phyloP scores from a whole-genome alignment of 768 basidiomycete species.

The Suillus spraguei region DNA sequence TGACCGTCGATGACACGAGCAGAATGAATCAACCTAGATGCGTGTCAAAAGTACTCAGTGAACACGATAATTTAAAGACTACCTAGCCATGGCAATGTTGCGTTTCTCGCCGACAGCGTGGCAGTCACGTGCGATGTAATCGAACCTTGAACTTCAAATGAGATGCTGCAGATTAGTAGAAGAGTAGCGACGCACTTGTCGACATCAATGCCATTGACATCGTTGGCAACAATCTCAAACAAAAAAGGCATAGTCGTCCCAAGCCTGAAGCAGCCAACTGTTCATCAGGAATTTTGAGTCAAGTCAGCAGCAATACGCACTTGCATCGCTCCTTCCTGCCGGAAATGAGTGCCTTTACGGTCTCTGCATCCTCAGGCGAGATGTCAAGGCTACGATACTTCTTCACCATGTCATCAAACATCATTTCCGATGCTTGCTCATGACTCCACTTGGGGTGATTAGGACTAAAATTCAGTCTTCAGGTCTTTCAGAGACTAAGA shows the following conservation, averaged over 20 bases:
- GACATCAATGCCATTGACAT: slow-evolving; percentile 80
- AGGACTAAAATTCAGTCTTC: neutral
- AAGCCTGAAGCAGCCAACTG: slow-evolving; percentile 14
- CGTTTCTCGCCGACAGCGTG: slow-evolving; percentile 69
- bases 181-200: slow-evolving; percentile 59
- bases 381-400: slow-evolving; percentile 54
- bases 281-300: neutral
- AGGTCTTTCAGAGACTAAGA: neutral
- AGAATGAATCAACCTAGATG: slow-evolving; percentile 65
- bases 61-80: neutral
- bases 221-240: slow-evolving; percentile 86
- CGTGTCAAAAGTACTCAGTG: neutral
- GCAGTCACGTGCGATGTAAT: slow-evolving; percentile 79
- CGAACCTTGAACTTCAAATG: slow-evolving; percentile 52
- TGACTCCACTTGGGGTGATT: slow-evolving; percentile 57
- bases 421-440: slow-evolving; percentile 80
- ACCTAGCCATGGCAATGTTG: slow-evolving; percentile 52
- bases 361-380: slow-evolving; percentile 47
- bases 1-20: slow-evolving; percentile 73
- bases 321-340: slow-evolving; percentile 55
- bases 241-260: slow-evolving; percentile 66
- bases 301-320: slow-evolving; percentile 39
- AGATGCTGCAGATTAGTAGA: neutral
- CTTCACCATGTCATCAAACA: slow-evolving; percentile 71
- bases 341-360: slow-evolving; percentile 80